phyloP scores from a whole-genome alignment of 331 rosid species.

The Telfairia occidentalis region DNA sequence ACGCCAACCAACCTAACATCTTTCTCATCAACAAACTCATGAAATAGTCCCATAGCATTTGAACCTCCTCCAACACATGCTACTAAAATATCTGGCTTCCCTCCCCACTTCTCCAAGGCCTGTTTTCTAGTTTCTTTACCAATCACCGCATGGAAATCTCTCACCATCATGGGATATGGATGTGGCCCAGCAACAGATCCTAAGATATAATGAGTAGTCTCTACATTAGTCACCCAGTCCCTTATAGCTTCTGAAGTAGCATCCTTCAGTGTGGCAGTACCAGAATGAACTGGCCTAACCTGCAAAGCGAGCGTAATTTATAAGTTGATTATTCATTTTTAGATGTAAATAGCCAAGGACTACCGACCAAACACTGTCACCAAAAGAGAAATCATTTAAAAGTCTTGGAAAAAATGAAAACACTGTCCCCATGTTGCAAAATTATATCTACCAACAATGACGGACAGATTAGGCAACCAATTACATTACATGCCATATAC shows the following conservation, averaged over 20 bases:
- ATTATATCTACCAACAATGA: conserved; percentile 1
- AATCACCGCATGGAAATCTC: conserved; percentile 86
- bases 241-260: conserved; percentile 98
- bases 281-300: conserved; percentile 88
- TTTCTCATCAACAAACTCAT: conserved; percentile 62
- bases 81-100: conserved; percentile 71
- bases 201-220: conserved; percentile 89
- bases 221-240: conserved; percentile 97
- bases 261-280: conserved; percentile 90
- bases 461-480: neutral
- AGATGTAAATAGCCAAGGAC: neutral
- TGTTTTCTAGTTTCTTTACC: conserved; percentile 92
- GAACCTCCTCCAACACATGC: conserved; percentile 99
- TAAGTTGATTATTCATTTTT: neutral
- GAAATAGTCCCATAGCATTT: conserved; percentile 91
- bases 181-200: conserved; percentile 98
- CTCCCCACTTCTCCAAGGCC: conserved; percentile 95
- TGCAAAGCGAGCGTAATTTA: conserved; percentile 13
- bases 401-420: neutral
- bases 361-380: neutral
- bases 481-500: neutral
- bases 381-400: neutral
- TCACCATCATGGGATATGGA: conserved; percentile 97
- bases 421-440: neutral
- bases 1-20: conserved; percentile 82